Base-by-base conservation (phyloP, 2,329 filamentous ascomycete species). In the Scedosporium minutisporum region DNA sequence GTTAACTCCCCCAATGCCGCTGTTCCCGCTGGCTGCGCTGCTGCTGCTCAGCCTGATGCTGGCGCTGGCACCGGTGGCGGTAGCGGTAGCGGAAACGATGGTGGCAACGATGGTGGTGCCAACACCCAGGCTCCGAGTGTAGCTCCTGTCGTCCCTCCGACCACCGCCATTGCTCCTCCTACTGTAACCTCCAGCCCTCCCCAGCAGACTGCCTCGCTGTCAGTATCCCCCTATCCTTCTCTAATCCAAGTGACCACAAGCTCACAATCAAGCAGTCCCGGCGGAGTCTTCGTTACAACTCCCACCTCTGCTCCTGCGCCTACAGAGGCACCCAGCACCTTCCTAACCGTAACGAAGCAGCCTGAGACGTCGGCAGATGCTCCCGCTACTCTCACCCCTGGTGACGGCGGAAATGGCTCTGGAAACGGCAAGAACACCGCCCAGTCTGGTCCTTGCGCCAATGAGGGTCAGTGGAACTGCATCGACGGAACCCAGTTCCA, bases 381-480 rank as follows among this genome's bases (percentile, higher is more conserved):
- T 27, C 65, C 66, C 60, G 68, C 68, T 41, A 60, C 59, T 18
- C 61, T 62, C 44, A 57, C 67, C 12, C 58, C 60, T 4, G 46
- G 27, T 63, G 68, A 66, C 58, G 42, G 21, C 63, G 10, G 29
- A 29, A 55, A 66, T 3, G 25, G 61, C 55, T 58, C 53, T 62
- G 6, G 64, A 63, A 41, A 44, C 61, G 42, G 62, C 62, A 18
- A 41, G 23, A 65, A 65, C 33, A 64, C 65, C 23, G 66, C 65
- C 57, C 66, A 64, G 33, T 21, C 48, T 58, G 38, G 42, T 65
- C 69, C 66, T 27, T 87, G 85, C 74, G 72, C 69, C 41, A 63
- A 73, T 3, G 83, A 87, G 67, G 85, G 85, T 21, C 67, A 71
- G 16, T 87, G 82, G 82, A 82, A 83, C 72, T 87, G 85, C 69